Evolutionary conservation across 441 rosid genomes (phyloP).

Genomic region (Pelargonium cotyledonis): DNA sequence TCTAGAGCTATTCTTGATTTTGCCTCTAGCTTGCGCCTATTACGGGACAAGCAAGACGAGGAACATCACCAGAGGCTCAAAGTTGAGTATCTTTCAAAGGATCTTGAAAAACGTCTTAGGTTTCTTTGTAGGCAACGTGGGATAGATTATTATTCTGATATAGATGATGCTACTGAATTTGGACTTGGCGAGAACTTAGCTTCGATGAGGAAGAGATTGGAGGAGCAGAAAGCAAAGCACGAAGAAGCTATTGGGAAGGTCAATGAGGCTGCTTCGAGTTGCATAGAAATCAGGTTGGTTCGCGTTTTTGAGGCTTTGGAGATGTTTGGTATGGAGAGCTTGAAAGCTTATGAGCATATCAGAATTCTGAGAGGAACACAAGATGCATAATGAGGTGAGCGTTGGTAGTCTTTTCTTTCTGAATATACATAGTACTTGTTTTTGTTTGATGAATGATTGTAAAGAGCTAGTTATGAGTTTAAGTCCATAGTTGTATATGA

Average conservation of each 20-base stretch:
- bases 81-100: constrained; percentile 13
- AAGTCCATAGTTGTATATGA: too few species aligned
- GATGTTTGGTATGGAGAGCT: constrained; percentile 21
- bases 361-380: constrained; percentile 7
- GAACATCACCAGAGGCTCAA: constrained; percentile 22
- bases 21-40: constrained; percentile 23
- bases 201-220: constrained; percentile 21
- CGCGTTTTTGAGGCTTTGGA: constrained; percentile 29
- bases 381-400: neutral
- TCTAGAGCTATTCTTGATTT: constrained; percentile 29
- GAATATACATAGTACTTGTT: too few species aligned
- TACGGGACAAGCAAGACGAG: constrained; percentile 33
- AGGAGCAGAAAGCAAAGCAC: constrained; percentile 26
- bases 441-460: too few species aligned
- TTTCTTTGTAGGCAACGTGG: neutral
- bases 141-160: neutral
- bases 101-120: constrained; percentile 5
- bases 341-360: constrained; percentile 27
- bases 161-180: neutral
- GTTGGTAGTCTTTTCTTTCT: neutral
- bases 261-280: constrained; percentile 26
- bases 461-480: too few species aligned
- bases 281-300: constrained; percentile 24
- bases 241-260: constrained; percentile 20
- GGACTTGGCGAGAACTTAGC: constrained; percentile 4